Evolutionary conservation across 176 grass and related monocot genomes (phyloP), one percentile per base, ranked within the genome.

Genomic region (Lolium multiflorum): DNA sequence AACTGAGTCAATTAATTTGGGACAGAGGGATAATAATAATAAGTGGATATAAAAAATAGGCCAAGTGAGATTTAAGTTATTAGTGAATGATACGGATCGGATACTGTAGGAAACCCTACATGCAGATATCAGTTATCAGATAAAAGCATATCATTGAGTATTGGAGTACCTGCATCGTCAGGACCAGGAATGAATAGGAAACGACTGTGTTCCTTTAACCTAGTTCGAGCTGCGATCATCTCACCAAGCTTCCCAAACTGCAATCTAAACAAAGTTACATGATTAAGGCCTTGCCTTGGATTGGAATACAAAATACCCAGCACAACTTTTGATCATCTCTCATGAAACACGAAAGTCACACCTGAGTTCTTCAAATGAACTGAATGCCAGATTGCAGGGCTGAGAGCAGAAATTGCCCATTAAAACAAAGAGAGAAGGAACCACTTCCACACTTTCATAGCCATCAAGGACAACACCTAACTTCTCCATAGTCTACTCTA

Each of bases 361-460:
- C 96, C 96, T 98, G 83, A 98, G 91, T 68, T 89, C 88, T 85
- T 89, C 93, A 57, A 94, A 98, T 81, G 93, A 94, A 91, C 90
- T 71, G 74, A 94, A 96, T 81, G 96, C 86, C 71, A 95, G 86
- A 84, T 96, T 95, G 88, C 92, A 96, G 51, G 96, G 90, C 8
- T 43, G 85, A 67, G 96, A 98, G 81, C 91, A 98, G 87, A 98
- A 96, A 81, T 98, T 94, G 79, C 93, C 93, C 96, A 98, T 98
- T 44, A 98, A 89, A 84, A 98, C 92, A 82, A 98, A 96, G 50
- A 98, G 80, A 80, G 91, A 95, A 82, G 96, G 96, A 57, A 98
- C 96, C 9, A 90, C 90, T 72, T 98, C 92, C 51, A 98, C 90
- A 61, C 91, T 91, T 56, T 98, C 88, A 78, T 98, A 98, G 72